Conservation (phyloP, 2,329 filamentous ascomycete species). For the Davidsoniella australis region DNA sequence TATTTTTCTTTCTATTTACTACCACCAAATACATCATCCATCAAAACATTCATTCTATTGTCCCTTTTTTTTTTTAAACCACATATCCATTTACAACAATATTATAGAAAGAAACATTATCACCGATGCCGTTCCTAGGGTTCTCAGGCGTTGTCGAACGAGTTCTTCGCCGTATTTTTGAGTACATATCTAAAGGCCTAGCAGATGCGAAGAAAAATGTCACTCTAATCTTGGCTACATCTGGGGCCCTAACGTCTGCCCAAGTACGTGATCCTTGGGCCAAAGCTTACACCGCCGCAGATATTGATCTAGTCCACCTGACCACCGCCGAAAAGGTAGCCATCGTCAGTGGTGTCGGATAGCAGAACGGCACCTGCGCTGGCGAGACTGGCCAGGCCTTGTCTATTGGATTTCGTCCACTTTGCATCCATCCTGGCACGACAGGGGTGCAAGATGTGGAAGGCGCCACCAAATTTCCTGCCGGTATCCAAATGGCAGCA, state of each 20-base stretch:
- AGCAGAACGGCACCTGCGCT: conserved; percentile 54
- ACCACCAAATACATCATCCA: too few relatives aligned
- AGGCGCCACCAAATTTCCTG: conserved; percentile 54
- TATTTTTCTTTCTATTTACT: too few relatives aligned
- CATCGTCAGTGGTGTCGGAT: conserved; percentile 61
- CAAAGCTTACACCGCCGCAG: conserved; percentile 53
- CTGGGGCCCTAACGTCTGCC: background rate
- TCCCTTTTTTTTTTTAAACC: too few relatives aligned
- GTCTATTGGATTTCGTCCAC: conserved; percentile 46
- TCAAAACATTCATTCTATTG: too few relatives aligned
- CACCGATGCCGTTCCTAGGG: too few relatives aligned
- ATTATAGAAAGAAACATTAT: too few relatives aligned
- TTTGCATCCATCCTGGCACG: conserved; percentile 69
- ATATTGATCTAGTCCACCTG: conserved; percentile 48
- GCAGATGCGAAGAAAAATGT: too few relatives aligned
- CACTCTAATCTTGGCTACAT: too few relatives aligned
- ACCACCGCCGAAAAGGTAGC: conserved; percentile 61
- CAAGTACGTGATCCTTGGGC: conserved; percentile 32
- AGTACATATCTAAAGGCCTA: too few relatives aligned
- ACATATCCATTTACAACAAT: too few relatives aligned
- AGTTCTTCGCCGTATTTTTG: too few relatives aligned
- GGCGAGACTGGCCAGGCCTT: conserved; percentile 40
- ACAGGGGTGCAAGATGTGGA: conserved; percentile 52
- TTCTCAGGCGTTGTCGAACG: too few relatives aligned
- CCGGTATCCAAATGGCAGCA: conserved; percentile 59